Conservation (phyloP, 371 early-diverging fungal species). For the Apophysomyces ossiformis region DNA sequence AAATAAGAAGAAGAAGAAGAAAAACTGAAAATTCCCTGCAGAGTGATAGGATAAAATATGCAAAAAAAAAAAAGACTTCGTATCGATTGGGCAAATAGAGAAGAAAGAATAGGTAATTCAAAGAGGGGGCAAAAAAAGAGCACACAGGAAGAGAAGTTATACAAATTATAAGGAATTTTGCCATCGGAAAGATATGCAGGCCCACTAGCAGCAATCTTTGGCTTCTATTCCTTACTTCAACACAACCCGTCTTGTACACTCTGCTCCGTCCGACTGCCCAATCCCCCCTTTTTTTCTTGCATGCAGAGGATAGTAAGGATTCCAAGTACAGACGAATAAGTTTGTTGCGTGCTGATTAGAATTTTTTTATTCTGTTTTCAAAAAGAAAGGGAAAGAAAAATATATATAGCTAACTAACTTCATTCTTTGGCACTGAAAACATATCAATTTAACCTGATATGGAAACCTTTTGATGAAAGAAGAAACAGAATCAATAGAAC, state of each 20-base stretch:
- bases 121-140: slow-evolving; percentile 3
- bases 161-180: slow-evolving; percentile 3
- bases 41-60: not conserved
- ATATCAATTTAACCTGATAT: slow-evolving; percentile 1
- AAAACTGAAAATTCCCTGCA: slow-evolving; percentile 1
- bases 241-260: no score
- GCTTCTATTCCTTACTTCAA: no score
- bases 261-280: not conserved
- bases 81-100: not conserved
- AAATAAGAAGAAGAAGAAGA: not conserved
- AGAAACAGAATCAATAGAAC: not conserved
- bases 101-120: not conserved
- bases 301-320: slow-evolving; percentile 4
- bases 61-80: slow-evolving; percentile 3
- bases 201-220: no score
- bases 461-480: not conserved
- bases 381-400: no score
- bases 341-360: not conserved
- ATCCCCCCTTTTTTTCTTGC: not conserved
- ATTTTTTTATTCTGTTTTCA: not conserved
- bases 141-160: not conserved
- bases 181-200: not conserved
- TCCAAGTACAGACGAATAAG: not conserved
- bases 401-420: not conserved
- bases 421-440: slow-evolving; percentile 1